phyloP scores from a whole-genome alignment of 2,329 filamentous ascomycete species.

The Celoporthe dispersa region DNA sequence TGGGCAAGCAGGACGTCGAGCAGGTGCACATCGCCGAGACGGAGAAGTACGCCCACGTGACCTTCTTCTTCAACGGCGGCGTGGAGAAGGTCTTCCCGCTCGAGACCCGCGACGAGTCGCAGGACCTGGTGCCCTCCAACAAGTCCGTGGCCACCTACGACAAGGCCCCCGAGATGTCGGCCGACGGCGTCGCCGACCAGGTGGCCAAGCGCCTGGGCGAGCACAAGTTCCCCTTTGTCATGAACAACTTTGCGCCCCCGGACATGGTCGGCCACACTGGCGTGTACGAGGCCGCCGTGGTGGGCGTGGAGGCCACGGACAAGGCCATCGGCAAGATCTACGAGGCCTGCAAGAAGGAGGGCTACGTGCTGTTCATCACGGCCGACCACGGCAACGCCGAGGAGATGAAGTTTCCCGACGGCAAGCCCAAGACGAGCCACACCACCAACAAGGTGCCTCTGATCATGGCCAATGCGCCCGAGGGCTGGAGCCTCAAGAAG shows the following conservation, averaged over 20 bases:
- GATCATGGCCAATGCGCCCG: conserved; percentile 95
- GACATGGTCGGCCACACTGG: conserved; percentile 99
- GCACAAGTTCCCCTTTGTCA: conserved; percentile 90
- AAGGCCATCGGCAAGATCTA: conserved; percentile 91
- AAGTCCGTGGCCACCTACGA: conserved; percentile 93
- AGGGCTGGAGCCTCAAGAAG: conserved; percentile 85
- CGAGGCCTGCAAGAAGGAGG: conserved; percentile 90
- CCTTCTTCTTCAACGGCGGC: conserved; percentile 99
- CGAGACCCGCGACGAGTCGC: conserved; percentile 83
- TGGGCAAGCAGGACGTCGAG: conserved; percentile 84
- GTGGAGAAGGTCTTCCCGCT: conserved; percentile 95
- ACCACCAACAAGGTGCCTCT: conserved; percentile 98
- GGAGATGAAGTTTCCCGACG: conserved; percentile 97
- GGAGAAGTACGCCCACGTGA: conserved; percentile 99
- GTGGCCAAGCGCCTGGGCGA: conserved; percentile 85
- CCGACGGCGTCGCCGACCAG: conserved; percentile 85
- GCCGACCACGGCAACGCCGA: conserved; percentile 97
- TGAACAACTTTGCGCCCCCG: conserved; percentile 99
- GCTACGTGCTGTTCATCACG: conserved; percentile 93
- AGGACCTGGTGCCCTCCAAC: conserved; percentile 83
- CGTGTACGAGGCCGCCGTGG: conserved; percentile 90
- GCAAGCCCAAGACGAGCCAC: conserved; percentile 97
- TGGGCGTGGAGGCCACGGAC: conserved; percentile 85
- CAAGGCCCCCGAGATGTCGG: conserved; percentile 93
- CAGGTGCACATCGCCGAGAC: conserved; percentile 98